These are phyloP conservation scores for Aphelidium insulamus DNA, from an alignment of 371 early-diverging fungal species.

Conservation along the genomic window DNA sequence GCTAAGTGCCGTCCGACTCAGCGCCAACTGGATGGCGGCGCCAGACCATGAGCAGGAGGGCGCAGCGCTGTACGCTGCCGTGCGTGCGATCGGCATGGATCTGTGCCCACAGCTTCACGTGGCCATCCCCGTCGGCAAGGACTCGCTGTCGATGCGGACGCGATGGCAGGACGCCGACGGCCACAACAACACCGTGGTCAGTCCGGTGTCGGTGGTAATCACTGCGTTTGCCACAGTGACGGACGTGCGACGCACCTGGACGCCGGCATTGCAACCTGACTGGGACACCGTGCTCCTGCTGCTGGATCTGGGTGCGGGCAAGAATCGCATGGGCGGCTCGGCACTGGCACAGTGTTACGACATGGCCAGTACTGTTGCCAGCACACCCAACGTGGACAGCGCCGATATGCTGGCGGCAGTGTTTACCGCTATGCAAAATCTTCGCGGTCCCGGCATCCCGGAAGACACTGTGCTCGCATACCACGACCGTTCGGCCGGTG, in stretches of 20 bases:
- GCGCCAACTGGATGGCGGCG: constrained; percentile 95
- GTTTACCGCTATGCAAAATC: constrained; percentile 43
- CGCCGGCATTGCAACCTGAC: constrained; percentile 48
- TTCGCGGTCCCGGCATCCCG: neutral
- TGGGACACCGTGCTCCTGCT: constrained; percentile 37
- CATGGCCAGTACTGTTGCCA: constrained; percentile 39
- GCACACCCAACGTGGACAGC: constrained; percentile 66
- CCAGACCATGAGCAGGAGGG: constrained; percentile 79
- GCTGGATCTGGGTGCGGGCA: constrained; percentile 60
- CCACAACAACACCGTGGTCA: constrained; percentile 31
- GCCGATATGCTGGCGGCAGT: constrained; percentile 39
- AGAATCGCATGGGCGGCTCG: constrained; percentile 74
- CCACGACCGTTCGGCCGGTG: constrained; percentile 94
- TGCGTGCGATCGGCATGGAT: constrained; percentile 74
- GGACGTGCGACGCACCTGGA: constrained; percentile 59
- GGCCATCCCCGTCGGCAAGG: constrained; percentile 92
- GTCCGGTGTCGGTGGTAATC: constrained; percentile 71
- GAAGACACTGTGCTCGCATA: constrained; percentile 51
- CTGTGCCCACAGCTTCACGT: constrained; percentile 77
- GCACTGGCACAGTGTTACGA: constrained; percentile 80
- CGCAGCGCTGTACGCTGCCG: constrained; percentile 73
- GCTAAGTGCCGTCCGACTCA: constrained; percentile 67
- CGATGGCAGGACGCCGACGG: constrained; percentile 38
- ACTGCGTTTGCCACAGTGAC: constrained; percentile 74
- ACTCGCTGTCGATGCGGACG: constrained; percentile 96